Evolutionary conservation across 495 filamentous ascomycete genomes (phyloP).

Genomic region (Penicillium daleae): DNA sequence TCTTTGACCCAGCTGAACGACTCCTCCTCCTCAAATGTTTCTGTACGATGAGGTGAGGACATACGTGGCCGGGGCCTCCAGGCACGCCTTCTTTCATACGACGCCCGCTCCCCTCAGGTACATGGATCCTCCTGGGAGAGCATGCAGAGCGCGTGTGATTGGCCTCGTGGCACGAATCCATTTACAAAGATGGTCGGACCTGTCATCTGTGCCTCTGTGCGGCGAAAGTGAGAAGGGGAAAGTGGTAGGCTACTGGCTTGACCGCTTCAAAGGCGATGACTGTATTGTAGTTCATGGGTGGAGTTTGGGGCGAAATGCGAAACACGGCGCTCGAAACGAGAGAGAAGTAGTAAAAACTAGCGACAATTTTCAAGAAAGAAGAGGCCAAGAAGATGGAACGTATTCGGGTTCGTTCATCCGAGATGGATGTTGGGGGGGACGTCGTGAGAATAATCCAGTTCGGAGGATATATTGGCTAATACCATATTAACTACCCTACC

Average conservation of each 20-base stretch:
- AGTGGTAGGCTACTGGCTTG: neutral
- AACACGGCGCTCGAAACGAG: neutral
- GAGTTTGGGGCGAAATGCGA: neutral
- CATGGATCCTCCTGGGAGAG: constrained; percentile 30
- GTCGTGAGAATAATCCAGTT: neutral
- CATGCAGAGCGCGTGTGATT: constrained; percentile 10
- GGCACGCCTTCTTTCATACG: constrained; percentile 19
- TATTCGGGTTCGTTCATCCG: neutral
- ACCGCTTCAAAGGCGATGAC: constrained; percentile 36
- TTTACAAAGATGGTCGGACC: constrained; percentile 15
- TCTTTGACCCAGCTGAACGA: neutral
- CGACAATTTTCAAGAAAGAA: neutral
- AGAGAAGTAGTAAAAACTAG: neutral
- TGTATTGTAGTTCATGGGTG: no score
- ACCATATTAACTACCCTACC: neutral
- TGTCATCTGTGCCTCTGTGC: constrained; percentile 20
- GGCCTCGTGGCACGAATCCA: constrained; percentile 1
- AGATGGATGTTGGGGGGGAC: neutral
- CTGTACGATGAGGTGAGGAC: neutral
- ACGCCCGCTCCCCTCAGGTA: constrained; percentile 17
- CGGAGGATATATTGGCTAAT: neutral
- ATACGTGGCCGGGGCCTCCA: constrained; percentile 30
- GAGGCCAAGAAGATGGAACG: neutral
- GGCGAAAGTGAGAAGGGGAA: neutral
- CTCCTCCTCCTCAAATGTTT: neutral